A percentile compares a stretch with the other conserved stretches of the same genome.
Conservation (phyloP, 2,329 filamentous ascomycete genomes). For the Aspergillus jensenii region DNA sequence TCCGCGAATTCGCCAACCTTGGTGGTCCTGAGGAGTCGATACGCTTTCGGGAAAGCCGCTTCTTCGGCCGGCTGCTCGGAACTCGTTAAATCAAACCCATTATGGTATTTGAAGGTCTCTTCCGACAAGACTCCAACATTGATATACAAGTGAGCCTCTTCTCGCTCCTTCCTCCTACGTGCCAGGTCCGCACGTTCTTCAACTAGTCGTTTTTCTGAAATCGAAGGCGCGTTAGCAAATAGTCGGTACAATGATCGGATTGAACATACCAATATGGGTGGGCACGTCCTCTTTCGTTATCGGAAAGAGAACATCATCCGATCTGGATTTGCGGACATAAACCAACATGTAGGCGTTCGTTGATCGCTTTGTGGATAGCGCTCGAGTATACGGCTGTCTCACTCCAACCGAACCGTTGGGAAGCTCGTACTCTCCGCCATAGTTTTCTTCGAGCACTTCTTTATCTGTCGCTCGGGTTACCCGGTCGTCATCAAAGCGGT, state of each 20-base stretch:
- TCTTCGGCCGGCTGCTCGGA: constrained; percentile 64
- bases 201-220: constrained; percentile 67
- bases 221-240: background rate
- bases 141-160: constrained; percentile 93
- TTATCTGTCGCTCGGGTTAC: constrained; percentile 91
- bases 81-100: constrained; percentile 78
- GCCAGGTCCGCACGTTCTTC: constrained; percentile 79
- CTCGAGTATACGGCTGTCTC: constrained; percentile 64
- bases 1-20: constrained; percentile 73
- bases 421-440: constrained; percentile 77
- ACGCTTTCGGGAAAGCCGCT: constrained; percentile 67
- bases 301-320: constrained; percentile 78
- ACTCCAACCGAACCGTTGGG: constrained; percentile 58
- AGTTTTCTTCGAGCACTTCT: constrained; percentile 95
- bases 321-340: constrained; percentile 82
- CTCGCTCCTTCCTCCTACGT: constrained; percentile 78
- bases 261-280: constrained; percentile 67
- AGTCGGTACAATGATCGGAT: background rate
- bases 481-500: constrained; percentile 95
- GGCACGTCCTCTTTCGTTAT: constrained; percentile 79
- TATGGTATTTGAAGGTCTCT: constrained; percentile 75
- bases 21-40: constrained; percentile 73
- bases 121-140: constrained; percentile 79
- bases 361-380: constrained; percentile 64
- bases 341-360: constrained; percentile 99